phyloP scores from a whole-genome alignment of 2,329 filamentous ascomycete genomes.

The Coniochaeta ligniaria region DNA sequence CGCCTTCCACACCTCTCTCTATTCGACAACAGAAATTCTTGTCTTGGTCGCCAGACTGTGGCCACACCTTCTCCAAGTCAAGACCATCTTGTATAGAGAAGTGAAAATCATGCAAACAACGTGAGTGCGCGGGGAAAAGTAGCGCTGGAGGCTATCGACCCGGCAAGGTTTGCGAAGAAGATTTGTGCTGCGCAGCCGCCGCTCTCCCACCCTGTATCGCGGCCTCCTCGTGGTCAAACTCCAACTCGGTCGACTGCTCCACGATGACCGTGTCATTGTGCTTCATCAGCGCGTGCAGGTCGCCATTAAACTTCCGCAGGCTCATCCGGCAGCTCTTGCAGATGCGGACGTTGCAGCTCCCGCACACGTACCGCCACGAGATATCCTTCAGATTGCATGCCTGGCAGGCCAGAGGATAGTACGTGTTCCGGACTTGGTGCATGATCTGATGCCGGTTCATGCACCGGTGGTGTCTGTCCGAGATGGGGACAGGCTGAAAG shows the following conservation, averaged over 20 bases:
- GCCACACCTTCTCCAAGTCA: not conserved
- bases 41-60: not conserved
- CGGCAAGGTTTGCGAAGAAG: not conserved
- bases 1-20: not conserved
- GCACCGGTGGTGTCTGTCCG: constrained; percentile 33
- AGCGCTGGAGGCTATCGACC: not conserved
- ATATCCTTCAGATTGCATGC: constrained; percentile 31
- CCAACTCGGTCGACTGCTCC: not conserved
- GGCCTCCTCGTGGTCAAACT: not conserved
- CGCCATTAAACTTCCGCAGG: constrained; percentile 31
- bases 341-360: constrained; percentile 43
- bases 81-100: not conserved
- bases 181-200: not conserved
- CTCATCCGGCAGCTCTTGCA: constrained; percentile 39
- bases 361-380: constrained; percentile 37
- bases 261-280: constrained; percentile 15
- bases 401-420: constrained; percentile 47
- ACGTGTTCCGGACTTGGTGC: constrained; percentile 37
- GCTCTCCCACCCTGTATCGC: not conserved
- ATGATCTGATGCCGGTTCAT: constrained; percentile 40
- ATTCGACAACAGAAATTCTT: not conserved
- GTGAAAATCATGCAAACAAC: not conserved
- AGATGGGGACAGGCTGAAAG: constrained; percentile 33
- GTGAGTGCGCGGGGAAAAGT: not conserved
- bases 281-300: constrained; percentile 35